Percentiles rank a stretch among this genome's conserved stretches.
Conservation (phyloP, 2,329 filamentous ascomycete species). For the Claviceps pazoutovae region DNA sequence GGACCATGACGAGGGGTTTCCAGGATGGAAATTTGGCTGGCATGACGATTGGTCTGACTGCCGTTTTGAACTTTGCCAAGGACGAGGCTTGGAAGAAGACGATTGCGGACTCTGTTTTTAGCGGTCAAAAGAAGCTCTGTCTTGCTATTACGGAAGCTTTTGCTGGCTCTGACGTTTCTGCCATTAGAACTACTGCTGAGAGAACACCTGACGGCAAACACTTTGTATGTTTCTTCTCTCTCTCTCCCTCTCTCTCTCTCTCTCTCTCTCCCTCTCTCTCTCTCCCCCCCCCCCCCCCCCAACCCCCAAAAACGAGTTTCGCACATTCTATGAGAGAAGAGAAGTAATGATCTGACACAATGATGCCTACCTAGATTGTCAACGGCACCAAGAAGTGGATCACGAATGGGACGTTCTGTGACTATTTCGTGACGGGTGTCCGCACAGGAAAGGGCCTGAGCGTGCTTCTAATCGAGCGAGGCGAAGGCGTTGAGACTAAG, state of each 20-base stretch:
- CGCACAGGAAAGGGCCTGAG: conserved; percentile 67
- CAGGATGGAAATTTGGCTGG: conserved; percentile 79
- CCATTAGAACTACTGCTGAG: conserved; percentile 62
- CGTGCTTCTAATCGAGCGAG: conserved; percentile 61
- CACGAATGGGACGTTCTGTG: conserved; percentile 64
- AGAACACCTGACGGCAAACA: conserved; percentile 63
- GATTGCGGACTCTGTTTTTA: conserved; percentile 59
- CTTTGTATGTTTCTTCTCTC: conserved; percentile 37
- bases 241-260: background rate
- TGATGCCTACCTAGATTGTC: conserved; percentile 28
- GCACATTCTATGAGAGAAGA: too few relatives aligned
- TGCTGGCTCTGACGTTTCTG: conserved; percentile 66
- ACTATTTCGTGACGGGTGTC: conserved; percentile 75
- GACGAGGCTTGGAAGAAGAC: conserved; percentile 51
- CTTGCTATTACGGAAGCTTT: conserved; percentile 82
- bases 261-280: too few relatives aligned
- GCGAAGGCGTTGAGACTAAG: conserved; percentile 62
- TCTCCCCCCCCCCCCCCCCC: background rate
- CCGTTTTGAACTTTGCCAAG: conserved; percentile 64
- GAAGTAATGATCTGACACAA: background rate
- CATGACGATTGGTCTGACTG: conserved; percentile 71
- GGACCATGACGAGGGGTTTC: conserved; percentile 64
- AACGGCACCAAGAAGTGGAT: conserved; percentile 79
- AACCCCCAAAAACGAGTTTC: background rate
- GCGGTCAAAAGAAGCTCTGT: conserved; percentile 76